Conservation (phyloP, 2,329 filamentous ascomycete species). For the Epichloe sylvatica region DNA sequence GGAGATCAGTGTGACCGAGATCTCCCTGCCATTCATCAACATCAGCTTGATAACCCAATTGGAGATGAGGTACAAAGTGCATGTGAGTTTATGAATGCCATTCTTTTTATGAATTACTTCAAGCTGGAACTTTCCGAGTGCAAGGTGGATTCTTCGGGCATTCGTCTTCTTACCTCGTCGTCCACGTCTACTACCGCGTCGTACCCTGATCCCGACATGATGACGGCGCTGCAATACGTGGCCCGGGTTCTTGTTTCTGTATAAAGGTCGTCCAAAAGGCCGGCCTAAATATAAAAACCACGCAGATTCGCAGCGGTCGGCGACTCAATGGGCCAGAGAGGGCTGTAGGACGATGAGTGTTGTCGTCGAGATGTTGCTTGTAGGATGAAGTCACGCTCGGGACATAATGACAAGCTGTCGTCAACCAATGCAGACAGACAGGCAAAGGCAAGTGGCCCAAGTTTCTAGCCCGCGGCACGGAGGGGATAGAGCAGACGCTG, state of each 20-base stretch:
- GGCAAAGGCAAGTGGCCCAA: too few species aligned
- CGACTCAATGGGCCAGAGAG: neutral
- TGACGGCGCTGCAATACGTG: constrained; percentile 13
- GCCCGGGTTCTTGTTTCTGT: constrained; percentile 8
- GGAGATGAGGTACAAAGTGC: neutral
- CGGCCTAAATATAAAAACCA: neutral
- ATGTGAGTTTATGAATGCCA: neutral
- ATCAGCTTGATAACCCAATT: neutral
- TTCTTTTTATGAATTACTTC: neutral
- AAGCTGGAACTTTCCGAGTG: neutral
- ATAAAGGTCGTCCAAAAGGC: neutral
- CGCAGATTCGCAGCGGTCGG: neutral
- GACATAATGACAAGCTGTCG: neutral
- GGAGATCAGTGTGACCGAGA: constrained; percentile 92
- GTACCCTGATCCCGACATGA: constrained; percentile 76
- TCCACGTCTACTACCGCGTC: constrained; percentile 97
- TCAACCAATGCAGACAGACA: neutral
- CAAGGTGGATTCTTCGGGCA: neutral
- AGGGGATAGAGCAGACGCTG: too few species aligned
- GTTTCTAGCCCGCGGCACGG: neutral
- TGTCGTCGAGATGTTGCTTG: neutral
- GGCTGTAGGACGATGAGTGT: neutral
- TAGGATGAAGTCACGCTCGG: neutral
- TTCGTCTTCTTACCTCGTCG: constrained; percentile 53
- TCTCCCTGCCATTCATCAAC: constrained; percentile 55